Base-by-base conservation (phyloP, 1,284 basidiomycete species). In the Sanguinoderma infundibulare region DNA sequence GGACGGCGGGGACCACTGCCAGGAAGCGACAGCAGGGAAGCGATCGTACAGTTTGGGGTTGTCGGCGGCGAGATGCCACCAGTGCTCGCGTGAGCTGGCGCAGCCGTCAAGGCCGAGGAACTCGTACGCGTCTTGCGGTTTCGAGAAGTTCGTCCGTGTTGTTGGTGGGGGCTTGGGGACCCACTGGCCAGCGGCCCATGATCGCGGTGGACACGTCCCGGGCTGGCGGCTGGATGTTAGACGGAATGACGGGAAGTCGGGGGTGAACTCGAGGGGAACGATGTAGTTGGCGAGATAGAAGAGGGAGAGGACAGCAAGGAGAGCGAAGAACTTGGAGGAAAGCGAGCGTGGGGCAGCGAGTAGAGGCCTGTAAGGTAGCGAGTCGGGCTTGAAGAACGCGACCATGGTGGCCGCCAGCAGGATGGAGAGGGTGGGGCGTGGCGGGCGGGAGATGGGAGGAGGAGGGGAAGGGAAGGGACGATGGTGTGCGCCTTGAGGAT, bases 41-140 rank as follows among this genome's bases (percentile, higher is more conserved):
- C 84, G 76, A 55, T 80, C 77, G 75, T 78, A 86, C 34, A 77
- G 75, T 1, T 75, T 76, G 59, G 75, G 67, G 24, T 75, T 78
- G 70, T 87, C 83, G 5, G 80, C 73, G 4, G 77, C 85, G 26
- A 89, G 75, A 70, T 89, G 87, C 87, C 87, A 88, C 59, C 74
- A 74, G 61, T 81, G 81, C 70, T 89, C 87, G 57, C 87, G 77
- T 51, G 81, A 80, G 65, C 83, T 83, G 10, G 87, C 87, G 67
- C 87, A 89, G 40, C 84, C 85, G 60, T 80, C 74, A 30, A 87
- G 80, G 12, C 86, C 85, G 22, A 82, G 78, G 65, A 87, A 83
- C 2, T 66, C 68, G 44, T 85, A 72, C 15, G 78, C 81, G 61
- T 89, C 82, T 39, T 56, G 52, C 6, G 60, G 28, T 32, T 55